Evolutionary conservation across 495 filamentous ascomycete genomes (phyloP), one percentile per base, ranked within the genome.

Genomic region (Xylaria castorea): DNA sequence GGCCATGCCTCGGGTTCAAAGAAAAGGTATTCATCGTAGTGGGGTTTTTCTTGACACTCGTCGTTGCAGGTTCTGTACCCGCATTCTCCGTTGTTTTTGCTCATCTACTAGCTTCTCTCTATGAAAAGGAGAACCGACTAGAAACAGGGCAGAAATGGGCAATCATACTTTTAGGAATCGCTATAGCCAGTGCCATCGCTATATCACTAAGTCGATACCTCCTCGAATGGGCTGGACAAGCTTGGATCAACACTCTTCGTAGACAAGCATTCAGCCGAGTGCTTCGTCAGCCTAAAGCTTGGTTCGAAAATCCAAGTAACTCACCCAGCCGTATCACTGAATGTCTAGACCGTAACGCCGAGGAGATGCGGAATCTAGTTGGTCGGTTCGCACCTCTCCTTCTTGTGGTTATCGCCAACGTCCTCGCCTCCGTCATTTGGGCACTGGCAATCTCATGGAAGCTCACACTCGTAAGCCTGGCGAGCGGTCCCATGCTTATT

Each of bases 351-450:
- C 87, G 93, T 62, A 92, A 95, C 75, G 93, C 90, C 2, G 96
- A 98, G 80, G 93, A 97, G 76, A 95, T 95, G 87, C 87, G 91
- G 5, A 93, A 94, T 71, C 78, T 98, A 0, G 82, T 97, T 2
- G 91, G 93, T 12, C 88, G 92, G 51, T 97, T 97, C 76, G 88
- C 90, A 7, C 92, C 90, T 4, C 89, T 90, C 53, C 78, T 91
- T 0, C 86, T 94, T 18, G 88, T 92, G 6, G 89, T 91, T 5
- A 76, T 84, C 6, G 66, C 87, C 12, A 94, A 96, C 85, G 87
- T 92, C 20, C 46, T 82, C 1, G 87, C 92, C 22, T 87, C 94
- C 0, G 71, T 97, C 8, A 74, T 87, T 6, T 98, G 94, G 94
- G 91, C 92, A 60, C 75, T 97, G 62, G 74, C 86, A 0, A 86